Percentiles rank a stretch among this genome's conserved stretches.
Evolutionary conservation across 345 rosid genomes (phyloP).

Genomic region (Gossypium turneri): DNA sequence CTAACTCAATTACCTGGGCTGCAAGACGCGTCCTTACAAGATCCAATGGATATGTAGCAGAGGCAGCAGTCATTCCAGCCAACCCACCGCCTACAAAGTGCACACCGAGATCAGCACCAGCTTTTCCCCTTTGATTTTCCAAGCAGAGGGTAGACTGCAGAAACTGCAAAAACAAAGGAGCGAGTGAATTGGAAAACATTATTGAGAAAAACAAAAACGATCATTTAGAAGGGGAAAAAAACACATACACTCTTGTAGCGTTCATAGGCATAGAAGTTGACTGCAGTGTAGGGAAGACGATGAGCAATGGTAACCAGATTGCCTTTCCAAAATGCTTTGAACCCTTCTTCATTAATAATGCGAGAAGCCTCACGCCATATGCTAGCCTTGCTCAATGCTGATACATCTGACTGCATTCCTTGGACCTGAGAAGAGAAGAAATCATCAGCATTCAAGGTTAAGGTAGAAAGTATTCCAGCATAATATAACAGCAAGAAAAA

Average conservation of each 20-base stretch:
- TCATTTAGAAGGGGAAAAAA: not conserved
- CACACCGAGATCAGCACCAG: constrained; percentile 39
- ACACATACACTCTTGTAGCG: constrained; percentile 57
- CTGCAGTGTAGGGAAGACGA: constrained; percentile 82
- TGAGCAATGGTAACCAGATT: constrained; percentile 86
- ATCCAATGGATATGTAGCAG: constrained; percentile 88
- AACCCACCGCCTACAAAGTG: constrained; percentile 85
- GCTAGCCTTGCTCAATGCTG: constrained; percentile 52
- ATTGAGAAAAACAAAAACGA: not conserved
- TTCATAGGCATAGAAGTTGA: constrained; percentile 82
- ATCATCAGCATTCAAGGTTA: not conserved
- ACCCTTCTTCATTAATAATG: constrained; percentile 75
- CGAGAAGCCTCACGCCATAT: constrained; percentile 87
- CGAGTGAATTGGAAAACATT: not conserved
- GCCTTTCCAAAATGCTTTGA: constrained; percentile 97
- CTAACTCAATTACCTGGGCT: constrained; percentile 62
- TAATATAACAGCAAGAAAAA: not conserved
- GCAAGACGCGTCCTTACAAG: constrained; percentile 97
- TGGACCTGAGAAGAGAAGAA: constrained; percentile 56
- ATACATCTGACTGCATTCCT: constrained; percentile 88
- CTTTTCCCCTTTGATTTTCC: constrained; percentile 33
- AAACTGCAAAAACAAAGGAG: constrained; percentile 39
- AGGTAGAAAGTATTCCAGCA: not conserved
- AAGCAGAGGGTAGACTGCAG: constrained; percentile 40
- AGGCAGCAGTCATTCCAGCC: constrained; percentile 93